Percentiles rank a stretch among this genome's conserved stretches.
Evolutionary conservation across 2,329 filamentous ascomycete genomes (phyloP).

Genomic region (Xylariomycetidae sp.): DNA sequence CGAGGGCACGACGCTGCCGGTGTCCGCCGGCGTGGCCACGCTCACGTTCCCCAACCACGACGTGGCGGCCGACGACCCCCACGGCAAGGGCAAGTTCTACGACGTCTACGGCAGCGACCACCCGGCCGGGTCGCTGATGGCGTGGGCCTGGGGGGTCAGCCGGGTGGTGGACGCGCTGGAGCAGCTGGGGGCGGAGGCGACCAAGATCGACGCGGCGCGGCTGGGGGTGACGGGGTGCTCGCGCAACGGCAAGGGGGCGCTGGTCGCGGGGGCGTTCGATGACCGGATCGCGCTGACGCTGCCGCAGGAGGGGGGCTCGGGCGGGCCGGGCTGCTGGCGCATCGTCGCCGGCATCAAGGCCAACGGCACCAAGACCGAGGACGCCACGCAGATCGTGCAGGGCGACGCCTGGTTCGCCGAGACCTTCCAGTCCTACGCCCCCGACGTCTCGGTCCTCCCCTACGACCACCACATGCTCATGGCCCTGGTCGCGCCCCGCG

Average conservation of each 20-base stretch:
- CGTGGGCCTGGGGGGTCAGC: constrained; percentile 38
- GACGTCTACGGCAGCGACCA: constrained; percentile 39
- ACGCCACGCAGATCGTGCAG: constrained; percentile 39
- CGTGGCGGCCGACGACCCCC: constrained; percentile 38
- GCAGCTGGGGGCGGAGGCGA: constrained; percentile 26
- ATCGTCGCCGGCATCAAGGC: constrained; percentile 28
- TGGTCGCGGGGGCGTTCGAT: constrained; percentile 43
- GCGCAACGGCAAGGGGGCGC: constrained; percentile 44
- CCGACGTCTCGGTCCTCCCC: constrained; percentile 34
- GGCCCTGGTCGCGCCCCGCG: constrained; percentile 41
- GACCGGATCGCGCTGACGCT: constrained; percentile 41
- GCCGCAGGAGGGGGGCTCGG: constrained; percentile 44
- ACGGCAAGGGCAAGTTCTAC: constrained; percentile 43
- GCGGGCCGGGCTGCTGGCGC: constrained; percentile 44
- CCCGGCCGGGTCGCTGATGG: constrained; percentile 37
- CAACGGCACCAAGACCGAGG: constrained; percentile 40
- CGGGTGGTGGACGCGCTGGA: constrained; percentile 44
- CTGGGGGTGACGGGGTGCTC: constrained; percentile 45
- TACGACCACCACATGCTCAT: constrained; percentile 46
- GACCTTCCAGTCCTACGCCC: constrained; percentile 44
- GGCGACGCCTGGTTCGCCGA: constrained; percentile 49
- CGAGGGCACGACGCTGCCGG: constrained; percentile 36
- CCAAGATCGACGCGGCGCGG: constrained; percentile 28
- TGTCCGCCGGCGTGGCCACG: constrained; percentile 39
- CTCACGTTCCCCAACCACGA: constrained; percentile 44